These are phyloP conservation scores for Camellia sinensis DNA, from an alignment of 148 eudicot genomes.

Conservation along the genomic window DNA sequence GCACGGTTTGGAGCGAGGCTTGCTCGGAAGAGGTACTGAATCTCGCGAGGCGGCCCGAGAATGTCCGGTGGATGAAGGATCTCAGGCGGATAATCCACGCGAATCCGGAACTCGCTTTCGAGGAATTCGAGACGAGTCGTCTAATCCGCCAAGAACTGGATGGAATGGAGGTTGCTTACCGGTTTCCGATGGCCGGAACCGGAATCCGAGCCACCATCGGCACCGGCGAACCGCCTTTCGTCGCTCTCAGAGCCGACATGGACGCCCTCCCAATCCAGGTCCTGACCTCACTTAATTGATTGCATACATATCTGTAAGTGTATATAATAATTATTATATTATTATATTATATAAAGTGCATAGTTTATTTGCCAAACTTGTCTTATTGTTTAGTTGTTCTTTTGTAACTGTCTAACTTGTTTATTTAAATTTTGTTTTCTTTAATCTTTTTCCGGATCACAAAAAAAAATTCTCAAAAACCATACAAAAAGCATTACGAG, in stretches of 20 bases:
- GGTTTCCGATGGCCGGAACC: constrained; percentile 55
- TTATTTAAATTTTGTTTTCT: no score
- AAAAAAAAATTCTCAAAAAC: no score
- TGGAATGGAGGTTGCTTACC: constrained; percentile 37
- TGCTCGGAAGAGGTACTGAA: constrained; percentile 39
- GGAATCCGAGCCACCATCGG: constrained; percentile 66
- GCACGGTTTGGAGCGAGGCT: constrained; percentile 19
- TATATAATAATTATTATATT: no score
- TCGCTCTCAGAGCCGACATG: constrained; percentile 81
- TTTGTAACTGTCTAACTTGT: no score
- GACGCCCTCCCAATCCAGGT: constrained; percentile 88
- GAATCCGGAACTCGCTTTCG: constrained; percentile 68
- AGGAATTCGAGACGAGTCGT: constrained; percentile 54
- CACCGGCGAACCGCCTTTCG: constrained; percentile 71
- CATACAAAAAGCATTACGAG: no score
- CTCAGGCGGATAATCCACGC: constrained; percentile 58
- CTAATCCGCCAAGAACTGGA: constrained; percentile 49
- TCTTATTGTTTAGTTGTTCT: no score
- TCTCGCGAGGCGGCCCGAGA: constrained; percentile 30
- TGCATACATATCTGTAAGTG: no score
- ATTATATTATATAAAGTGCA: no score
- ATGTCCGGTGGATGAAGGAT: constrained; percentile 45
- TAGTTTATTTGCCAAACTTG: no score
- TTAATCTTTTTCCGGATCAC: no score
- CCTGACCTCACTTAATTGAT: not conserved